Percentiles rank a stretch among this genome's conserved stretches.
These are phyloP conservation scores for Endocalyx cinctus DNA, from an alignment of 2,329 filamentous ascomycete genomes.

Conservation along the genomic window DNA sequence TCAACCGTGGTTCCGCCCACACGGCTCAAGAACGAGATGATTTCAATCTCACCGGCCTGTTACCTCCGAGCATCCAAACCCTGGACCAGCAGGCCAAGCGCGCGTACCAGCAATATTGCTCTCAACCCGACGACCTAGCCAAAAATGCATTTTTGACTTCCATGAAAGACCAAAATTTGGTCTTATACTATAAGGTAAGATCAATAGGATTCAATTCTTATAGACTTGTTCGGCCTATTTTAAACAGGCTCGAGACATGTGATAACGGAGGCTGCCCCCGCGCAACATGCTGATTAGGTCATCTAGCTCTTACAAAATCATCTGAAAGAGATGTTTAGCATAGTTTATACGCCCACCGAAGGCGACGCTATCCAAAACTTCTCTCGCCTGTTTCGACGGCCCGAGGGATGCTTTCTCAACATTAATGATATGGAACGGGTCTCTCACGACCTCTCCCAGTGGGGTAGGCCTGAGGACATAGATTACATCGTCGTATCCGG, in stretches of 20 bases:
- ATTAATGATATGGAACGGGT: constrained; percentile 65
- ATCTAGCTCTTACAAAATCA: constrained; percentile 67
- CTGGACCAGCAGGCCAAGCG: constrained; percentile 72
- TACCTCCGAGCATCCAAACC: constrained; percentile 68
- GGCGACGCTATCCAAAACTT: constrained; percentile 85
- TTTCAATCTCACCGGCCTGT: constrained; percentile 68
- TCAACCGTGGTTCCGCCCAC: constrained; percentile 84
- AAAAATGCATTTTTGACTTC: constrained; percentile 88
- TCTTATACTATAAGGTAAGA: constrained; percentile 69
- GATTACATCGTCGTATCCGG: constrained; percentile 88
- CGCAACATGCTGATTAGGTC: too few relatives aligned
- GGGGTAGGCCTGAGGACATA: constrained; percentile 67
- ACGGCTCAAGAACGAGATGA: constrained; percentile 60
- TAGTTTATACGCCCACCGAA: constrained; percentile 91
- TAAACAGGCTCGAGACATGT: too few relatives aligned
- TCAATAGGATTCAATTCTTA: too few relatives aligned
- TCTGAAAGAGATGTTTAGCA: constrained; percentile 79
- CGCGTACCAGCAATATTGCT: constrained; percentile 75
- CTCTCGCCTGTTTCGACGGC: constrained; percentile 69
- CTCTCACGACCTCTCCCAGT: constrained; percentile 61
- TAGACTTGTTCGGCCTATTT: too few relatives aligned
- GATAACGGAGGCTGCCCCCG: too few relatives aligned
- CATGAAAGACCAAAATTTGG: constrained; percentile 79
- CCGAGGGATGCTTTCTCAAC: constrained; percentile 78
- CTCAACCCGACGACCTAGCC: constrained; percentile 58